Evolutionary conservation across 768 basidiomycete genomes (phyloP).

Genomic region (Pleurotus platypus): DNA sequence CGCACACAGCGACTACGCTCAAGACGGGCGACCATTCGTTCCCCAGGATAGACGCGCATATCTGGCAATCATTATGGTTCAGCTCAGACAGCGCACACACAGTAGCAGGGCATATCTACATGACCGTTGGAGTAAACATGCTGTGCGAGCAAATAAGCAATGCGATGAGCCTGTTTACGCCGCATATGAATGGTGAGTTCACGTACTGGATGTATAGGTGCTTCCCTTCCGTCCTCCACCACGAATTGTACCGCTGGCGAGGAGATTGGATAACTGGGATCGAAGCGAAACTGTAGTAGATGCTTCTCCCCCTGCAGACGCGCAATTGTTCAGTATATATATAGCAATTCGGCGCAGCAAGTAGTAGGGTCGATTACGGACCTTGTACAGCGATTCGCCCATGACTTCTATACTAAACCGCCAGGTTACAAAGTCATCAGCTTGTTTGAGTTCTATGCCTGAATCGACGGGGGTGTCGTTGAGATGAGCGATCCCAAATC

Average conservation of each 20-base stretch:
- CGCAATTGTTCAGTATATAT: background rate
- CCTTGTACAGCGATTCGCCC: constrained; percentile 80
- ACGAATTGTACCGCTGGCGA: constrained; percentile 87
- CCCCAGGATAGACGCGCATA: constrained; percentile 87
- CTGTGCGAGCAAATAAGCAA: constrained; percentile 28
- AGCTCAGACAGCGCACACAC: constrained; percentile 10
- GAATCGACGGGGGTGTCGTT: background rate
- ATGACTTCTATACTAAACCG: constrained; percentile 76
- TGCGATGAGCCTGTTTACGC: constrained; percentile 1
- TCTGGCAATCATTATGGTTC: constrained; percentile 37
- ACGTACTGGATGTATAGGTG: constrained; percentile 81
- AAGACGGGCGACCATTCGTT: constrained; percentile 90
- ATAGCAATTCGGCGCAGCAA: background rate
- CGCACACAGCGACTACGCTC: constrained; percentile 76
- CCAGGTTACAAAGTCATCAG: constrained; percentile 80
- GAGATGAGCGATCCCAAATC: background rate
- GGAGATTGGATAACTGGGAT: constrained; percentile 79
- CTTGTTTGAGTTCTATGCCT: constrained; percentile 73
- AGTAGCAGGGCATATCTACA: constrained; percentile 35
- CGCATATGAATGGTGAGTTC: background rate
- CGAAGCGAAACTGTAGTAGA: constrained; percentile 80
- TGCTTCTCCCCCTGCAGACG: constrained; percentile 63
- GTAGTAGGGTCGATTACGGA: constrained; percentile 20
- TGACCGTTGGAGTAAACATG: constrained; percentile 89
- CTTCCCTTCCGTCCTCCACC: constrained; percentile 54